Evolutionary conservation across 2,329 filamentous ascomycete genomes (phyloP).

Genomic region (Malbranchea zuffiana): DNA sequence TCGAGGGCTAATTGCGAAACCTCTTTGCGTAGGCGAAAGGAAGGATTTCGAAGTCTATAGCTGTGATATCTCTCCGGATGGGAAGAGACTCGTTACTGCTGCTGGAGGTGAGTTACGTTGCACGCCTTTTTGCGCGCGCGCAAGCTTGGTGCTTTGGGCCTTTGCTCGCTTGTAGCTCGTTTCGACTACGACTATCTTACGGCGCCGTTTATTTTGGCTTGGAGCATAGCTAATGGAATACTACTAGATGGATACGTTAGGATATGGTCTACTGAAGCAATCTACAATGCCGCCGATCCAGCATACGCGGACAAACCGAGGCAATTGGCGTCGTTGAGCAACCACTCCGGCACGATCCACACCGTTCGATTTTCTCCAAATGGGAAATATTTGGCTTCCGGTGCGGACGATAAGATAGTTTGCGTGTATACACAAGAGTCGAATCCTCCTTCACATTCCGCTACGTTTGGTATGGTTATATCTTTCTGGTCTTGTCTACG

Average conservation of each 20-base stretch:
- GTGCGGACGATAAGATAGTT: slow-evolving; percentile 97
- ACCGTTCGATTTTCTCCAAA: slow-evolving; percentile 94
- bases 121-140: slow-evolving; percentile 3
- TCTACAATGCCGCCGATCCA: slow-evolving; percentile 66
- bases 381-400: slow-evolving; percentile 87
- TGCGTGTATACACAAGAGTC: slow-evolving; percentile 90
- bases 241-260: slow-evolving; percentile 79
- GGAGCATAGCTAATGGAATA: not conserved
- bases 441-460: slow-evolving; percentile 61
- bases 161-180: slow-evolving; percentile 11
- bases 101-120: slow-evolving; percentile 59
- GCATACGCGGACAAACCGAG: slow-evolving; percentile 64
- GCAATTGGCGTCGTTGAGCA: slow-evolving; percentile 95
- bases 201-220: too few relatives aligned
- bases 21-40: slow-evolving; percentile 76
- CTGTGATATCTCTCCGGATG: slow-evolving; percentile 93
- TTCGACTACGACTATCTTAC: not conserved
- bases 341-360: slow-evolving; percentile 94
- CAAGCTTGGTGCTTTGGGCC: not conserved
- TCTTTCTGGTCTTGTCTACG: not conserved
- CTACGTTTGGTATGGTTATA: slow-evolving; percentile 59
- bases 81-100: slow-evolving; percentile 79
- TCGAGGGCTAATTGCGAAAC: too few relatives aligned
- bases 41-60: slow-evolving; percentile 99
- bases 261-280: slow-evolving; percentile 93